A percentile compares a stretch with the other conserved stretches of the same genome.
Conservation (phyloP, 78 protist species). For the Isochrysis galbana region DNA sequence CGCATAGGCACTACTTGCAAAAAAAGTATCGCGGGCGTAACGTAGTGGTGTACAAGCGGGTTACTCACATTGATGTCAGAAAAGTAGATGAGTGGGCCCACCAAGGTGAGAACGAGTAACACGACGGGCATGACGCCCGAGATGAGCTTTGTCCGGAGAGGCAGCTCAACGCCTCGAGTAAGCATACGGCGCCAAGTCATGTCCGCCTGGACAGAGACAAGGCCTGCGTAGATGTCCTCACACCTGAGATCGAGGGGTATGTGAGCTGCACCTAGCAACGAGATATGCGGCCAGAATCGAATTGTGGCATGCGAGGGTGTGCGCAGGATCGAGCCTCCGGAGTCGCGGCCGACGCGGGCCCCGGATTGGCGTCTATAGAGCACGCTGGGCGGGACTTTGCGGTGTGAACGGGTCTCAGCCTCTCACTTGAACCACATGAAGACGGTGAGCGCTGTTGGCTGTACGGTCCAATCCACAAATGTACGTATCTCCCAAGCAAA, state of each 20-base stretch:
- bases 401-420: too few relatives aligned
- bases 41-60: too few relatives aligned
- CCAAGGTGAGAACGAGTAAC: background rate
- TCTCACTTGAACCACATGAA: background rate
- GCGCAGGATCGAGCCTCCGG: too few relatives aligned
- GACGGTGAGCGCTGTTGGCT: background rate
- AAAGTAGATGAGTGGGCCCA: background rate
- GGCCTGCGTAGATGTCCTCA: background rate
- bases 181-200: background rate
- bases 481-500: background rate
- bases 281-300: too few relatives aligned
- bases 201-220: background rate
- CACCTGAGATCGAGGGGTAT: too few relatives aligned
- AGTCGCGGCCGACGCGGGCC: too few relatives aligned
- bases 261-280: too few relatives aligned
- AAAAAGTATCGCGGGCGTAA: too few relatives aligned
- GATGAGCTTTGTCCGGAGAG: background rate
- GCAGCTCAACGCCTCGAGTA: background rate
- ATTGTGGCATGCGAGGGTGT: too few relatives aligned
- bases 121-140: background rate
- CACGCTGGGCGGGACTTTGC: too few relatives aligned
- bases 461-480: background rate
- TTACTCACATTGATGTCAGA: background rate
- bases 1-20: too few relatives aligned
- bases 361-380: too few relatives aligned